Base-by-base conservation (phyloP, 345 rosid genomes). In the Syzygium grande region DNA sequence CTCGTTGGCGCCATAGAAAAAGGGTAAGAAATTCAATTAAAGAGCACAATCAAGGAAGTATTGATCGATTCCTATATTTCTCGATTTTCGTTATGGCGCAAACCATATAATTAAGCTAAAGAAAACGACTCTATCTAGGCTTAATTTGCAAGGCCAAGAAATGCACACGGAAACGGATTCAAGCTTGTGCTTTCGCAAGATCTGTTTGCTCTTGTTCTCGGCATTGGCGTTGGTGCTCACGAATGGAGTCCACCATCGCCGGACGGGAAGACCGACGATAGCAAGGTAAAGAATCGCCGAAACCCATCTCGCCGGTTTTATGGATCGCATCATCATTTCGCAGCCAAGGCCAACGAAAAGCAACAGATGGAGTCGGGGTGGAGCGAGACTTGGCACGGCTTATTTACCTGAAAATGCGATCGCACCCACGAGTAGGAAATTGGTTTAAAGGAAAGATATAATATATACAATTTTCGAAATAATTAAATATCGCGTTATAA, bases 191-290 rank as follows among this genome's bases (percentile, higher is more conserved):
- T 68, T 34, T 34, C 22, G 46, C 80, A 73, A 73, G 80, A 73
- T 73, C 23, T 10, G 49, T 34, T 73, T 38, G 49, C 49, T 34
- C 49, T 34, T 73, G 14, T 9, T 41, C 43, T 11, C 49, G 27
- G 27, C 19, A 15, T 38, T 41, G 2, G 14, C 19, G 41, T 68
- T 9, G 49, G 49, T 38, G 80, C 49, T 73, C 4, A 3, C 4
- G 3, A 73, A 21, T 38, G 15, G 15, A 73, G 80, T 38, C 80
- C 49, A 91, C 91, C 2, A 30, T 86, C 19, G 86, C 87, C 2
- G 87, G 87, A 91, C n/a, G 90, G 89, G 80, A 30, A 27, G 51
- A 88, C 86, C 12, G 88, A 89, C 80, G 55, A 59, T n/a, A 54
- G 85, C 43, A 80, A 86, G 87, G 93, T 91, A 85, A 46, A 27